Evolutionary conservation across 2,329 filamentous ascomycete species (phyloP).

Genomic region (Colletotrichum eremochloae): DNA sequence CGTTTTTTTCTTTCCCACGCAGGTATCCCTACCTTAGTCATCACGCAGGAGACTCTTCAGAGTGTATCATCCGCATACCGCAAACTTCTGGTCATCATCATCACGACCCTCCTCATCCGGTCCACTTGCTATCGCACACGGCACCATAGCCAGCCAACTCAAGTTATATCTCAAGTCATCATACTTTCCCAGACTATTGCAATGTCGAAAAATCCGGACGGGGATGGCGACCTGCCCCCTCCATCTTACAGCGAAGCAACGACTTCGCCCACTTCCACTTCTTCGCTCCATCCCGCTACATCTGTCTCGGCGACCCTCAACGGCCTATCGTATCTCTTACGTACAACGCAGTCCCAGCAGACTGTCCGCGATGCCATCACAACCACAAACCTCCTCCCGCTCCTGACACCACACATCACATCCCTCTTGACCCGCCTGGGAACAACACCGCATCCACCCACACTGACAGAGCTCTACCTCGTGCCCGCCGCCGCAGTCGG

Average conservation of each 20-base stretch:
- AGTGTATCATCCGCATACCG: background rate
- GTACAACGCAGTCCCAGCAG: slow-evolving; percentile 51
- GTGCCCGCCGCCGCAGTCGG: slow-evolving; percentile 59
- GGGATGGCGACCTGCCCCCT: slow-evolving; percentile 43
- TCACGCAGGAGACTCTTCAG: background rate
- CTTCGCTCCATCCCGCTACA: slow-evolving; percentile 49
- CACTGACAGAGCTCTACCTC: slow-evolving; percentile 58
- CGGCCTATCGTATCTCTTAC: slow-evolving; percentile 55
- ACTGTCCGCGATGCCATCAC: slow-evolving; percentile 53
- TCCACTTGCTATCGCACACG: background rate
- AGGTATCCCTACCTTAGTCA: background rate
- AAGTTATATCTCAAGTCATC: background rate
- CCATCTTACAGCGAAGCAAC: slow-evolving; percentile 31
- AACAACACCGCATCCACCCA: slow-evolving; percentile 48
- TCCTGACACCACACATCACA: slow-evolving; percentile 58
- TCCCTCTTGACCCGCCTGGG: slow-evolving; percentile 57
- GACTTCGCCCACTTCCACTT: slow-evolving; percentile 38
- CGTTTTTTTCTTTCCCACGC: background rate
- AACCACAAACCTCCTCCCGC: slow-evolving; percentile 50
- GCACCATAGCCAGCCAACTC: background rate
- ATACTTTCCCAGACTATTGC: background rate
- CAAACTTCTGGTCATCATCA: background rate
- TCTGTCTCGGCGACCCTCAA: slow-evolving; percentile 47
- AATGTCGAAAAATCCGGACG: slow-evolving; percentile 38
- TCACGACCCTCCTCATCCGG: background rate